phyloP scores from a whole-genome alignment of 495 filamentous ascomycete genomes.

The Penicillium mononematosum region DNA sequence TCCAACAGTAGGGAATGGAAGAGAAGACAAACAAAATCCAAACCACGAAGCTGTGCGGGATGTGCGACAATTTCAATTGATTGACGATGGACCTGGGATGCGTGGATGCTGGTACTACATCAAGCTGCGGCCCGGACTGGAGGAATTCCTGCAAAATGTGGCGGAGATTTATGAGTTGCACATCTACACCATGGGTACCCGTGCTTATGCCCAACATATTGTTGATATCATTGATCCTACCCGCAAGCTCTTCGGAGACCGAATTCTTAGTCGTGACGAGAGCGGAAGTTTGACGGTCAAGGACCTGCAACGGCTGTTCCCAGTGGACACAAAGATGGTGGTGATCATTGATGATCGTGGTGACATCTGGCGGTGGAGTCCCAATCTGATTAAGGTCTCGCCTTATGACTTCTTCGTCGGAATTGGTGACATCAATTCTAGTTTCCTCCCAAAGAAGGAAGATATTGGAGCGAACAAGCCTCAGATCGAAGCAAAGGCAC shows the following conservation, averaged over 20 bases:
- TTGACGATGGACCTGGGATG: slow-evolving; percentile 74
- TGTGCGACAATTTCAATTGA: slow-evolving; percentile 80
- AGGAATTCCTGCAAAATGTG: slow-evolving; percentile 76
- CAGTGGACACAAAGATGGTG: slow-evolving; percentile 97
- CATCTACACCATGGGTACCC: slow-evolving; percentile 98
- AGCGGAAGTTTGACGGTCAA: slow-evolving; percentile 90
- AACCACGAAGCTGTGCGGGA: slow-evolving; percentile 90
- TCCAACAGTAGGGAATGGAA: slow-evolving; percentile 95
- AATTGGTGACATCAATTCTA: slow-evolving; percentile 98
- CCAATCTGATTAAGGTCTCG: slow-evolving; percentile 90
- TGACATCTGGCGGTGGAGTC: slow-evolving; percentile 95
- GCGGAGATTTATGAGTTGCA: slow-evolving; percentile 88
- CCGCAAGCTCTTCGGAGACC: slow-evolving; percentile 84
- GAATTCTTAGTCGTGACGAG: slow-evolving; percentile 94
- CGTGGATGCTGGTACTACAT: slow-evolving; percentile 92
- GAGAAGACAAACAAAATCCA: slow-evolving; percentile 78
- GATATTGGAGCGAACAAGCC: slow-evolving; percentile 53
- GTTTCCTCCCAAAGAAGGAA: slow-evolving; percentile 86
- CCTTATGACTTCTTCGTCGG: slow-evolving; percentile 98
- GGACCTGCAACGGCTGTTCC: slow-evolving; percentile 87
- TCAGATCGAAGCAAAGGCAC: slow-evolving; percentile 18
- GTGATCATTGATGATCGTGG: slow-evolving; percentile 97
- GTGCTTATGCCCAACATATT: slow-evolving; percentile 88
- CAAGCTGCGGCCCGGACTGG: slow-evolving; percentile 91
- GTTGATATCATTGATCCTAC: slow-evolving; percentile 91